Evolutionary conservation across 164 flowering plant genomes (phyloP), one percentile per base, ranked within the genome.

Genomic region (Litsea cubeba): DNA sequence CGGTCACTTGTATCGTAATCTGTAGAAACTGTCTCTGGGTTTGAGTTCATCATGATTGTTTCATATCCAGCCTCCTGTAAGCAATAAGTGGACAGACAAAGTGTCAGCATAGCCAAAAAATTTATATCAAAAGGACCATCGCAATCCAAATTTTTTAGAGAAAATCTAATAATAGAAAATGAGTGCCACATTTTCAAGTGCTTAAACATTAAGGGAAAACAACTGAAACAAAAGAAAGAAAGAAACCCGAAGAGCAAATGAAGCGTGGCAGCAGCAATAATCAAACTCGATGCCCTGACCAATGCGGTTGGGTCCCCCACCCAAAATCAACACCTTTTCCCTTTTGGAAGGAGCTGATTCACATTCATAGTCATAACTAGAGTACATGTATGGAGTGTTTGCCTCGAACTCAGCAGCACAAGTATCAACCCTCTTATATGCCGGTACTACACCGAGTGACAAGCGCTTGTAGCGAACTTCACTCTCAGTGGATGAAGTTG

Each of bases 351-450:
- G 96, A 79, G 81, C 83, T 35, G 99, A 92, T 82, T 95, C 99
- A 76, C 98, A 95, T 76, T 95, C 98, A 71, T 76, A 76, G 68
- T 93, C 99, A 82, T 95, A 95, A 11, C 93, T 90, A 3, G 98
- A 95, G 76, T 95, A 95, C 97, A 95, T 91, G 75, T 93, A 95
- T 1, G 99, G 99, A 73, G 99, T 95, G 76, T 95, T 82, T n/a
- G 99, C 99, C 76, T 95, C 99, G 81, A 95, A 95, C 78, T 95
- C 98, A 12, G 99, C 98, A 71, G 98, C 98, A 85, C 99, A 95
- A 17, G 99, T 95, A 85, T 95, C 99, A 35, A 95, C 99, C 74
- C 95, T 85, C 75, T 93, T 95, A 81, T 91, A 95, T 50, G 90
- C 83, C 40, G 98, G 99, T 68, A 77, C 63, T 68, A 95, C 91